Conservation (phyloP, 2,329 filamentous ascomycete species). For the Beauveria caledonica region DNA sequence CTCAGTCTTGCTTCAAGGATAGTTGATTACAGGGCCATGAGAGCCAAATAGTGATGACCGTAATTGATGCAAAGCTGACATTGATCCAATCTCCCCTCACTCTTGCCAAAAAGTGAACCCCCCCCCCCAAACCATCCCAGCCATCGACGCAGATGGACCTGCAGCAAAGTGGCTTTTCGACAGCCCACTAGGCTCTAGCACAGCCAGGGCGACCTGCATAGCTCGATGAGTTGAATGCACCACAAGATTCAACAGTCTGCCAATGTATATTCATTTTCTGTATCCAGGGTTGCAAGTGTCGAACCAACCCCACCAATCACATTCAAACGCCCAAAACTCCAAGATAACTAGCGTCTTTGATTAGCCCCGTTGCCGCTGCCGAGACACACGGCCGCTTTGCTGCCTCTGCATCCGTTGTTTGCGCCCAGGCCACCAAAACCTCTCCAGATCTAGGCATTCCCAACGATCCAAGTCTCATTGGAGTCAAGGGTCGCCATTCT, state of each 20-base stretch:
- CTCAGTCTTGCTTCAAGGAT: too few relatives aligned
- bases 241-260: too few relatives aligned
- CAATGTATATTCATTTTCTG: background rate
- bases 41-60: too few relatives aligned
- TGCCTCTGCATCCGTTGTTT: background rate
- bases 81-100: too few relatives aligned
- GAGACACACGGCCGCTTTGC: background rate
- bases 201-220: background rate
- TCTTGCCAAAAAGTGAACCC: too few relatives aligned
- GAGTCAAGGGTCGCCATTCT: too few relatives aligned
- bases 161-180: background rate
- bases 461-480: too few relatives aligned
- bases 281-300: background rate
- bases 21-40: too few relatives aligned
- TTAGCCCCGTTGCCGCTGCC: background rate
- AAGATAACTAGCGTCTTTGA: too few relatives aligned
- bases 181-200: background rate
- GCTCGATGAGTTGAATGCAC: background rate
- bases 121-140: too few relatives aligned
- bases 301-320: background rate
- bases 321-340: constrained; percentile 2
- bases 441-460: background rate
- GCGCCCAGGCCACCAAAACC: background rate
- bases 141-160: background rate
- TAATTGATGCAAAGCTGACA: background rate